A percentile compares a stretch with the other conserved stretches of the same genome.
Evolutionary conservation across 164 flowering plant species (phyloP).

Genomic region (Hamamelis virginiana): DNA sequence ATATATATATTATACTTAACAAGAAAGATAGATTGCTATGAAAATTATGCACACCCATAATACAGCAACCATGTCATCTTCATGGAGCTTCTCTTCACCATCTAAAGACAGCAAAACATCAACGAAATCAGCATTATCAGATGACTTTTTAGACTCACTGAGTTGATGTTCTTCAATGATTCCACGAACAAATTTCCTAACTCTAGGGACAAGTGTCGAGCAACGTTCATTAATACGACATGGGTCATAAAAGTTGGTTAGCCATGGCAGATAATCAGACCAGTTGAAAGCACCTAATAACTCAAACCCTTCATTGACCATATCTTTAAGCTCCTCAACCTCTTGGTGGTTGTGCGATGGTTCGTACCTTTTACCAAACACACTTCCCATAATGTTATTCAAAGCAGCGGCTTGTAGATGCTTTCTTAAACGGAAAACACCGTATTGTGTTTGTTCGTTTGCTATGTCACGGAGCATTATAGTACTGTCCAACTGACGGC

Average conservation of each 20-base stretch:
- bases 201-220: conserved; percentile 47
- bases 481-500: conserved; percentile 39
- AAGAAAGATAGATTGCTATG: not conserved
- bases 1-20: not conserved
- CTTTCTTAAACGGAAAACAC: conserved; percentile 35
- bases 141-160: not conserved
- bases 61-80: conserved; percentile 66
- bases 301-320: conserved; percentile 80
- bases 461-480: conserved; percentile 40
- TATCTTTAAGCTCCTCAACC: conserved; percentile 30
- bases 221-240: conserved; percentile 36
- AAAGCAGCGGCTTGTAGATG: conserved; percentile 66
- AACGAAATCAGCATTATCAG: conserved; percentile 48
- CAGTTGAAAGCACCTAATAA: too few relatives aligned
- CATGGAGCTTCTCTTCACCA: too few relatives aligned
- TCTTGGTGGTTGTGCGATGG: conserved; percentile 15
- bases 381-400: conserved; percentile 61
- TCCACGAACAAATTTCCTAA: conserved; percentile 41
- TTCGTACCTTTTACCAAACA: conserved; percentile 59
- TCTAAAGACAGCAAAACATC: conserved; percentile 56
- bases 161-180: conserved; percentile 48
- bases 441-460: conserved; percentile 25
- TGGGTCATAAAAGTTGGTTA: conserved; percentile 54
- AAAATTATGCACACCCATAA: conserved; percentile 67
- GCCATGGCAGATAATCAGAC: conserved; percentile 65